Conservation (phyloP, 2,329 filamentous ascomycete genomes). For the Coniochaeta pulveracea region DNA sequence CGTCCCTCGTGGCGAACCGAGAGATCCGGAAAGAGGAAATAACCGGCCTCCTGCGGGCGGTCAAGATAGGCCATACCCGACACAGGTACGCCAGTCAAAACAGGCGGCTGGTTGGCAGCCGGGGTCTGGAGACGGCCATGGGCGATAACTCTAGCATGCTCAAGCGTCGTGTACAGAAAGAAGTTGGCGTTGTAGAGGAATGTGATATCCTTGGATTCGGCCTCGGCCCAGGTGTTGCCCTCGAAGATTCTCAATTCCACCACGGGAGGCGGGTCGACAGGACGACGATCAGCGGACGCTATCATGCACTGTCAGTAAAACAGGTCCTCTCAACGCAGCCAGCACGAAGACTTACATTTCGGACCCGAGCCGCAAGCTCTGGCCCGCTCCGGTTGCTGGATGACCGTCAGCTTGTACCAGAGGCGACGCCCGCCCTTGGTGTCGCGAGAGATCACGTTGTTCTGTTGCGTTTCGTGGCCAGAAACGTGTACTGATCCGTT, state of each 20-base stretch:
- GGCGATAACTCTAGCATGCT: conserved; percentile 73
- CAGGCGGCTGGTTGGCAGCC: conserved; percentile 62
- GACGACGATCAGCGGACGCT: conserved; percentile 80
- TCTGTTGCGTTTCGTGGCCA: too few relatives aligned
- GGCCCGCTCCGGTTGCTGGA: conserved; percentile 90
- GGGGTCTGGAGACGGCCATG: conserved; percentile 62
- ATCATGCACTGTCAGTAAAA: conserved; percentile 13
- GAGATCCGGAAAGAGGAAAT: conserved; percentile 95
- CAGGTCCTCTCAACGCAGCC: conserved; percentile 12
- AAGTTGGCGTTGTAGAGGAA: conserved; percentile 94
- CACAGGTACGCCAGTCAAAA: conserved; percentile 87
- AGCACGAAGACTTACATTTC: conserved; percentile 58
- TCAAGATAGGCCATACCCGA: conserved; percentile 95
- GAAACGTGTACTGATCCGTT: conserved; percentile 7
- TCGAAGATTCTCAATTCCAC: conserved; percentile 83
- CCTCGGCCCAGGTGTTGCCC: conserved; percentile 47
- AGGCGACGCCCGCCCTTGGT: conserved; percentile 69
- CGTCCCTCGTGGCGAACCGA: conserved; percentile 92
- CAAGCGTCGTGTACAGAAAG: conserved; percentile 89
- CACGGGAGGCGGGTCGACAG: conserved; percentile 89
- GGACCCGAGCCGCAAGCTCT: conserved; percentile 91
- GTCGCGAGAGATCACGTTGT: conserved; percentile 33
- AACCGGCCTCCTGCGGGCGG: conserved; percentile 67
- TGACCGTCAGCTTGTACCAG: conserved; percentile 72
- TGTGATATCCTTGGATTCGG: conserved; percentile 63